These are phyloP conservation scores for Catunica adiposa DNA, from an alignment of 2,329 filamentous ascomycete species.

Conservation along the genomic window DNA sequence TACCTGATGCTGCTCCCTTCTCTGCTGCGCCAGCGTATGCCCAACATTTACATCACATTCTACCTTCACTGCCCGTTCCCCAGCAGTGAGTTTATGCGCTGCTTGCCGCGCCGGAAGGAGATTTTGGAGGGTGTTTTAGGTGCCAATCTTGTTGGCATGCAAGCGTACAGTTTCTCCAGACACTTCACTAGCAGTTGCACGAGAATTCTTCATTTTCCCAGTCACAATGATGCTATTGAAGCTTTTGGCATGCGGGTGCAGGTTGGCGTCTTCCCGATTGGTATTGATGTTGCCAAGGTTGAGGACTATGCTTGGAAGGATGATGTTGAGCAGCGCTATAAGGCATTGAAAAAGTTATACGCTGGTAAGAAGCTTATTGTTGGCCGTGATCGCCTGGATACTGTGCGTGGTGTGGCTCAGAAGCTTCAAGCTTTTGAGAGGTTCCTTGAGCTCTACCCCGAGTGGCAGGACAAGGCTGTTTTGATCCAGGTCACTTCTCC, in stretches of 20 bases:
- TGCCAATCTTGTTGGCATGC: conserved; percentile 85
- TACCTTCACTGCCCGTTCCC: conserved; percentile 91
- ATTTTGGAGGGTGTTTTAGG: conserved; percentile 79
- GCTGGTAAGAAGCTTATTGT: conserved; percentile 89
- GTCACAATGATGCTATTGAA: conserved; percentile 69
- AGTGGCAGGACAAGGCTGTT: conserved; percentile 85
- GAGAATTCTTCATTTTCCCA: conserved; percentile 76
- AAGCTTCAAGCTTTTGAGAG: conserved; percentile 89
- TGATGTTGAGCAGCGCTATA: conserved; percentile 53
- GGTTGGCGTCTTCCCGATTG: conserved; percentile 86
- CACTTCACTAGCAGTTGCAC: conserved; percentile 93
- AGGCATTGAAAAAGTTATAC: conserved; percentile 59
- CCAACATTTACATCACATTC: conserved; percentile 86
- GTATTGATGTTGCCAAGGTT: conserved; percentile 74
- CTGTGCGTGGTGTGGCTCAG: conserved; percentile 82
- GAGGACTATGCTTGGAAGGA: conserved; percentile 58
- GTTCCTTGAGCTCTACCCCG: conserved; percentile 77
- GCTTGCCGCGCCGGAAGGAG: conserved; percentile 74
- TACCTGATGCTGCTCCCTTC: conserved; percentile 80
- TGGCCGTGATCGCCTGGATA: conserved; percentile 83
- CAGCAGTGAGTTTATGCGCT: conserved; percentile 87
- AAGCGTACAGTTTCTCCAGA: conserved; percentile 85
- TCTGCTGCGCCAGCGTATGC: conserved; percentile 69
- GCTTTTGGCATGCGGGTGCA: conserved; percentile 79
- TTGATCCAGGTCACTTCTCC: conserved; percentile 90